These are phyloP conservation scores for Lomentospora prolificans DNA, from an alignment of 2,329 filamentous ascomycete species.

Conservation along the genomic window DNA sequence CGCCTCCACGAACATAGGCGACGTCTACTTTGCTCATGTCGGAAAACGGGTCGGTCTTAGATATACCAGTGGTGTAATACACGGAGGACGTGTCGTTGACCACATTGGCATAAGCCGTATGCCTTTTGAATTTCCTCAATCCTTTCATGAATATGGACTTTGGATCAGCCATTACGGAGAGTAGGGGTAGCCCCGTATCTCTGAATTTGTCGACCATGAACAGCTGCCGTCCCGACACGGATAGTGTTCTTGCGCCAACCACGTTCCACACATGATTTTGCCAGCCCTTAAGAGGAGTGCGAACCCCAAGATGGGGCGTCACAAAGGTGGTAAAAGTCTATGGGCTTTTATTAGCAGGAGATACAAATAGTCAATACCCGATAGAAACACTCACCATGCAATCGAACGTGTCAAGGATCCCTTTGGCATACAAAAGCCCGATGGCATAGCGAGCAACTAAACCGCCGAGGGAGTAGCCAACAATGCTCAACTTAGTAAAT, in stretches of 20 bases:
- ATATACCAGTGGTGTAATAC: constrained; percentile 74
- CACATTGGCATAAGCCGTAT: constrained; percentile 76
- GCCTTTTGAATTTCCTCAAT: constrained; percentile 64
- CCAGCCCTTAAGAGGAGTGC: constrained; percentile 57
- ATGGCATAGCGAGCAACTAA: constrained; percentile 79
- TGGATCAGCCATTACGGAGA: constrained; percentile 73
- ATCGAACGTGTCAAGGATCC: constrained; percentile 67
- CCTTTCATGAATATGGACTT: constrained; percentile 78
- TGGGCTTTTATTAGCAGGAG: too few species aligned
- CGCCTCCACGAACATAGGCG: constrained; percentile 66
- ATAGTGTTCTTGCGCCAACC: constrained; percentile 72
- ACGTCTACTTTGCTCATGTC: constrained; percentile 57
- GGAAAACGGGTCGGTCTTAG: constrained; percentile 66
- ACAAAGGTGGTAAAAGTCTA: constrained; percentile 92
- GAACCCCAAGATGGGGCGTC: constrained; percentile 70
- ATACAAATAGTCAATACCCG: not conserved
- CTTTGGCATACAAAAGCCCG: constrained; percentile 72
- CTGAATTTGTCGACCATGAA: constrained; percentile 83
- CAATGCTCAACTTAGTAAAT: constrained; percentile 72
- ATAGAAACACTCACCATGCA: constrained; percentile 62
- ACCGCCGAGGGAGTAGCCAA: constrained; percentile 85
- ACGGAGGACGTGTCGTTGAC: constrained; percentile 74
- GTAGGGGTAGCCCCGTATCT: constrained; percentile 68
- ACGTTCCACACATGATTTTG: constrained; percentile 67
- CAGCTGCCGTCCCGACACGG: constrained; percentile 69